These are phyloP conservation scores for Senecio squalidus DNA, from an alignment of 140 eudicot genomes.

Conservation along the genomic window DNA sequence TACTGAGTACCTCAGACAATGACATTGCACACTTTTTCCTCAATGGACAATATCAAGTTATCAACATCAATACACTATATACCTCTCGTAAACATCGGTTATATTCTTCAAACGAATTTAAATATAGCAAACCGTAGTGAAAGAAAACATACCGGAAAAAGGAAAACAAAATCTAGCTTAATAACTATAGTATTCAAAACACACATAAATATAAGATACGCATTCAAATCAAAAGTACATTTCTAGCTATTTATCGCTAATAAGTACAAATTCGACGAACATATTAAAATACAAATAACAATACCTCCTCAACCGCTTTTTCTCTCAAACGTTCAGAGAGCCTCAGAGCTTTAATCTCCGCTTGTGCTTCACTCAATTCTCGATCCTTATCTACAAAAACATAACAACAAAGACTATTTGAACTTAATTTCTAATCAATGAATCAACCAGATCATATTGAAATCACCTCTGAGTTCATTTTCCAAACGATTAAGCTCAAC, in stretches of 20 bases:
- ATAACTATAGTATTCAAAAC: neutral
- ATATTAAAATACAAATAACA: neutral
- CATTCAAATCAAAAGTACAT: slow-evolving; percentile 10
- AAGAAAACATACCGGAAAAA: slow-evolving; percentile 3
- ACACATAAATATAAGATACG: too few relatives aligned
- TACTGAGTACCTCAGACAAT: slow-evolving; percentile 16
- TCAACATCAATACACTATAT: slow-evolving; percentile 9
- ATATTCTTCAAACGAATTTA: neutral
- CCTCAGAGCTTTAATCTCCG: slow-evolving; percentile 84
- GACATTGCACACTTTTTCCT: slow-evolving; percentile 13
- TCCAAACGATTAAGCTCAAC: slow-evolving; percentile 93
- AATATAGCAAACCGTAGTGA: slow-evolving; percentile 6
- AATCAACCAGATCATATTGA: slow-evolving; percentile 33
- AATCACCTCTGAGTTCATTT: slow-evolving; percentile 92
- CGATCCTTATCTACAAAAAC: slow-evolving; percentile 81
- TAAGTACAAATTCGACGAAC: neutral
- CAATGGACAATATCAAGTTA: slow-evolving; percentile 14
- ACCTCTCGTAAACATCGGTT: slow-evolving; percentile 14
- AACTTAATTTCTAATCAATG: too few relatives aligned
- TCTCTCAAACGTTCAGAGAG: slow-evolving; percentile 82
- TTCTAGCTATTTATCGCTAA: slow-evolving; percentile 6
- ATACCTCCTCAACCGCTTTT: slow-evolving; percentile 98
- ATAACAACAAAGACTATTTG: slow-evolving; percentile 9
- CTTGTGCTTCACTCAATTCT: slow-evolving; percentile 79
- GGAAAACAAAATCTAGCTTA: slow-evolving; percentile 10